Base-by-base conservation (phyloP, 306 rosid species). In the Coriaria nepalensis region DNA sequence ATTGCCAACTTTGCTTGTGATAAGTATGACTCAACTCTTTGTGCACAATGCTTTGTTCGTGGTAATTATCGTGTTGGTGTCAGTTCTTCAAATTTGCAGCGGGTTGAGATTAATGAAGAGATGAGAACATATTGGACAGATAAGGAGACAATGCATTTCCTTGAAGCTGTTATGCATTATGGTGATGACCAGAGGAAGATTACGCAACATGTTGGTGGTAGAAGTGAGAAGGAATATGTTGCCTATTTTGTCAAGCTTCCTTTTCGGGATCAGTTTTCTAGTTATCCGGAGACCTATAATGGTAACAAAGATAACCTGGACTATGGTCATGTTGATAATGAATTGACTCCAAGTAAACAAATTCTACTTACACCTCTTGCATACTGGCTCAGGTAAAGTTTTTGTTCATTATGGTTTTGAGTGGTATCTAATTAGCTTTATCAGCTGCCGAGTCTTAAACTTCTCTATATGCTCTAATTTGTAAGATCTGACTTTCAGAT, bases 21-120 rank as follows among this genome's bases (percentile, higher is more conserved):
- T 41, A 90, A 90, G 98, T 65, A 81, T 67, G 76, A 75, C 54
- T 69, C 73, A 83, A 90, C 94, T 43, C 79, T 90, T 6, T 90
- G 98, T 69, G 98, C 98, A 47, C 76, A 94, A 64, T 90, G 98
- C 68, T 90, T 77, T 65, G 95, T 90, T 49, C 95, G 95, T 2
- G 94, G 95, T 13, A 90, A 82, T 68, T 85, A 85, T 68, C 70
- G 78, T 60, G 74, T 79, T 43, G 95, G 98, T 54, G 77, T 79
- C 56, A 79, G 50, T 59, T 81, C 93, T 45, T 68, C 94, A 8
- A 95, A 85, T 67, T 90, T 90, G 55, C 74, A 78, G 73, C 74
- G 98, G 55, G 94, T 85, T 62, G 98, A 85, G 81, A 85, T 90
- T 45, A 79, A 69, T 59, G 93, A 90, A 40, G 92, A 77, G 55